These are phyloP conservation scores for Pneumocystis wakefieldiae DNA, from an alignment of 1,139 yeast genomes.

Conservation along the genomic window DNA sequence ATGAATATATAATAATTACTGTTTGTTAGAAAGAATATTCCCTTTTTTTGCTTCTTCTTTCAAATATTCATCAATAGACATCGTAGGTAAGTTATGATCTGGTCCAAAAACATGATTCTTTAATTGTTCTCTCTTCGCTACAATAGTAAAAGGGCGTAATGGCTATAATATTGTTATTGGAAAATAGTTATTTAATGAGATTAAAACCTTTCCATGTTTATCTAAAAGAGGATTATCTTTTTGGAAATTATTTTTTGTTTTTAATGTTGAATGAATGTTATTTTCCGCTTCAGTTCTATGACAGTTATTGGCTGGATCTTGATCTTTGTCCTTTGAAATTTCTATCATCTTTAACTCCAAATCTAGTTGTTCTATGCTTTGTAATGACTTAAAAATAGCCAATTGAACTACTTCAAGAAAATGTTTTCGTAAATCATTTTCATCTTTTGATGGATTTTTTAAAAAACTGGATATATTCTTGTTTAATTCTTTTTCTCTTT, in stretches of 20 bases:
- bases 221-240: constrained; percentile 1
- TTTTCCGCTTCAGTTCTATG: constrained; percentile 17
- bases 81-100: constrained; percentile 85
- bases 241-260: not conserved
- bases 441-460: constrained; percentile 32
- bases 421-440: constrained; percentile 39
- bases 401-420: constrained; percentile 42
- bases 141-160: constrained; percentile 68
- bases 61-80: constrained; percentile 84
- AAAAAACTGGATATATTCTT: constrained; percentile 27
- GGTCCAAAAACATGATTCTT: constrained; percentile 66
- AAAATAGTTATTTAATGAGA: constrained; percentile 27
- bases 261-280: constrained; percentile 15
- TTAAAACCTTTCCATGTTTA: constrained; percentile 4
- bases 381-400: constrained; percentile 39
- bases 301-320: constrained; percentile 16
- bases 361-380: constrained; percentile 36
- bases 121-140: constrained; percentile 40
- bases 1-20: constrained; percentile 16
- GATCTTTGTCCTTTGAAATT: constrained; percentile 24
- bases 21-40: constrained; percentile 46
- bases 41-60: constrained; percentile 78
- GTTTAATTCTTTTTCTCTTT: constrained; percentile 42
- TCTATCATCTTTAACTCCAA: constrained; percentile 45
- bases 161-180: constrained; percentile 19